These are phyloP conservation scores for Penicillium manginii DNA, from an alignment of 495 filamentous ascomycete species.

Conservation along the genomic window DNA sequence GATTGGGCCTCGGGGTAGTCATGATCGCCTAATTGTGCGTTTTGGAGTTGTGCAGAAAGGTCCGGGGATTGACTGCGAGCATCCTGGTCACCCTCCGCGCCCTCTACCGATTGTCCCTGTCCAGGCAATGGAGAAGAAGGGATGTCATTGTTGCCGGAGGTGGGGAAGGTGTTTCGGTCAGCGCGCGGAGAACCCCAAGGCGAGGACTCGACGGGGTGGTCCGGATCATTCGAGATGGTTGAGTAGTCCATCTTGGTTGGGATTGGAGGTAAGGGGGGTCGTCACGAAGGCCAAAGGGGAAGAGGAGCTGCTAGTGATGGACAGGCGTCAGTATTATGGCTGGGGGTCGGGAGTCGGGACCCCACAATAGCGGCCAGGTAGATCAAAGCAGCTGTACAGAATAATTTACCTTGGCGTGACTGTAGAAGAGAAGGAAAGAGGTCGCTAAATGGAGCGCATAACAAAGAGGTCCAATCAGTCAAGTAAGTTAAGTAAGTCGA, in stretches of 20 bases:
- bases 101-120: conserved; percentile 48
- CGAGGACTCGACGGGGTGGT: conserved; percentile 68
- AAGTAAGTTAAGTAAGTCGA: not conserved
- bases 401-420: conserved; percentile 21
- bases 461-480: conserved; percentile 6
- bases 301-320: conserved; percentile 28
- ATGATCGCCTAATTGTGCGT: conserved; percentile 45
- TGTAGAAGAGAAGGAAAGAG: conserved; percentile 2
- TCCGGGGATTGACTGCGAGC: conserved; percentile 35
- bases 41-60: conserved; percentile 50
- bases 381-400: conserved; percentile 4
- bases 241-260: conserved; percentile 78
- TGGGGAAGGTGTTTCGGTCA: conserved; percentile 58
- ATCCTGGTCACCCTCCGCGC: conserved; percentile 25
- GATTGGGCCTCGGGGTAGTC: conserved; percentile 41
- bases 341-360: conserved; percentile 17
- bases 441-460: conserved; percentile 17
- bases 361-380: conserved; percentile 31
- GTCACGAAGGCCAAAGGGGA: conserved; percentile 25
- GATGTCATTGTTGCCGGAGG: conserved; percentile 51
- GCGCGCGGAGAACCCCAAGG: conserved; percentile 82
- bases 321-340: conserved; percentile 35
- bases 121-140: conserved; percentile 58
- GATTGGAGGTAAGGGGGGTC: conserved; percentile 24
- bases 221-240: conserved; percentile 71